Evolutionary conservation across 257 asterid species (phyloP).

Genomic region (Nicotiana otophora): DNA sequence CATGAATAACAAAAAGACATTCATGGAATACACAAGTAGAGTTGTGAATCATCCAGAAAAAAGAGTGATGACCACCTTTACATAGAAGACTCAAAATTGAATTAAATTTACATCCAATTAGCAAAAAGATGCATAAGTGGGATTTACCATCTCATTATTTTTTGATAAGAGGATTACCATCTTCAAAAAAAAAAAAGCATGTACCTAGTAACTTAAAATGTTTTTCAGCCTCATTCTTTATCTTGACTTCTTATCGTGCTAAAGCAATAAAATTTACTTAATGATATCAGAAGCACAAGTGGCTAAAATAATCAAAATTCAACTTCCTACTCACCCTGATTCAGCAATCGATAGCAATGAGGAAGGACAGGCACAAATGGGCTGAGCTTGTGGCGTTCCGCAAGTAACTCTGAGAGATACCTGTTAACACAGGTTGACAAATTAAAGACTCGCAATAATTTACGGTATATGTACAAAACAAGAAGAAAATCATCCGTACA

Average conservation of each 20-base stretch:
- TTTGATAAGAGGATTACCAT: neutral
- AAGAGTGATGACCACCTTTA: neutral
- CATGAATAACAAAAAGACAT: neutral
- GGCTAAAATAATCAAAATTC: neutral
- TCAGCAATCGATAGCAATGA: constrained; percentile 58
- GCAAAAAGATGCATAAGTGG: neutral
- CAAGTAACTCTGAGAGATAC: constrained; percentile 54
- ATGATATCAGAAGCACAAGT: neutral
- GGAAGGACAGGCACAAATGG: constrained; percentile 86
- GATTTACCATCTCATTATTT: neutral
- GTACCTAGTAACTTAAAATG: neutral
- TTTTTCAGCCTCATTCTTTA: neutral
- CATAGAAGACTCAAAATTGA: neutral
- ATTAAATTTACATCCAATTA: neutral
- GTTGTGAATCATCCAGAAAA: neutral
- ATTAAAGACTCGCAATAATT: neutral
- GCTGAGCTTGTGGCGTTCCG: constrained; percentile 58
- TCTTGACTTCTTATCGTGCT: neutral
- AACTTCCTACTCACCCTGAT: constrained; percentile 64
- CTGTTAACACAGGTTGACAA: constrained; percentile 23
- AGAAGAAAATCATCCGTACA: neutral
- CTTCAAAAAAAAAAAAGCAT: neutral
- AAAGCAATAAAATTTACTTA: neutral
- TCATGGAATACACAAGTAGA: neutral
- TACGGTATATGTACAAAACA: neutral